These are phyloP conservation scores for Tylopilus felleus DNA, from an alignment of 768 basidiomycete genomes.

Conservation along the genomic window DNA sequence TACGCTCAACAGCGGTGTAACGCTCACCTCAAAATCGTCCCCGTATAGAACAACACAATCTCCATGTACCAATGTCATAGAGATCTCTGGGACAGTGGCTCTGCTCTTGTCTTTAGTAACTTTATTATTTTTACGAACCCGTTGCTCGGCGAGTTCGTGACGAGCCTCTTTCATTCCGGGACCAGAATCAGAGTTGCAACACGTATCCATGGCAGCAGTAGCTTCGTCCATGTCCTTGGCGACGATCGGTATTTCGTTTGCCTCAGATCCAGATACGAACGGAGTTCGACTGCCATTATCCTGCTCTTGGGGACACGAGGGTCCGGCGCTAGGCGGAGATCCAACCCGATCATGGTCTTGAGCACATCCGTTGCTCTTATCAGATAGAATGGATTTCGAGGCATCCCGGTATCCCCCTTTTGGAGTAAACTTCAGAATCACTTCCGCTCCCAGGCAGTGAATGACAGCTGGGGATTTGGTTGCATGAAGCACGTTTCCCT, in stretches of 20 bases:
- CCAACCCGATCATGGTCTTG: slow-evolving; percentile 4
- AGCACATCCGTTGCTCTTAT: slow-evolving; percentile 16
- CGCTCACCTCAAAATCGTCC: slow-evolving; percentile 41
- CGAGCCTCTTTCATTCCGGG: not conserved
- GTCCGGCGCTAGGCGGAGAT: not conserved
- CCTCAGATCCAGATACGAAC: not conserved
- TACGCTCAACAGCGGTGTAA: not conserved
- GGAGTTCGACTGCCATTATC: not conserved
- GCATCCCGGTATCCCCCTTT: slow-evolving; percentile 23
- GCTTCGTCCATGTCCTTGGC: not conserved
- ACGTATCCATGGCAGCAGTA: slow-evolving; percentile 9
- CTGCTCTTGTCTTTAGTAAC: slow-evolving; percentile 16
- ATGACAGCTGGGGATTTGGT: slow-evolving; percentile 18
- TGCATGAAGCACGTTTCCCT: slow-evolving; percentile 28
- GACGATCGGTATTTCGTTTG: not conserved
- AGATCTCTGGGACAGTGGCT: slow-evolving; percentile 16
- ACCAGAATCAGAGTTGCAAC: not conserved
- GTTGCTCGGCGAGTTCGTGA: slow-evolving; percentile 2
- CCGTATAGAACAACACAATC: slow-evolving; percentile 37
- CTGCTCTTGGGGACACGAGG: not conserved
- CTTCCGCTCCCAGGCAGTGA: slow-evolving; percentile 27
- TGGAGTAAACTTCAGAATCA: slow-evolving; percentile 22
- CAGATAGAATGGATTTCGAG: not conserved
- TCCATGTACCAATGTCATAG: slow-evolving; percentile 38
- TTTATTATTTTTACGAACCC: slow-evolving; percentile 18